A percentile compares a stretch with the other conserved stretches of the same genome.
These are phyloP conservation scores for Schoenoplectus tabernaemontani DNA, from an alignment of 202 grass and related monocot genomes.

Conservation along the genomic window DNA sequence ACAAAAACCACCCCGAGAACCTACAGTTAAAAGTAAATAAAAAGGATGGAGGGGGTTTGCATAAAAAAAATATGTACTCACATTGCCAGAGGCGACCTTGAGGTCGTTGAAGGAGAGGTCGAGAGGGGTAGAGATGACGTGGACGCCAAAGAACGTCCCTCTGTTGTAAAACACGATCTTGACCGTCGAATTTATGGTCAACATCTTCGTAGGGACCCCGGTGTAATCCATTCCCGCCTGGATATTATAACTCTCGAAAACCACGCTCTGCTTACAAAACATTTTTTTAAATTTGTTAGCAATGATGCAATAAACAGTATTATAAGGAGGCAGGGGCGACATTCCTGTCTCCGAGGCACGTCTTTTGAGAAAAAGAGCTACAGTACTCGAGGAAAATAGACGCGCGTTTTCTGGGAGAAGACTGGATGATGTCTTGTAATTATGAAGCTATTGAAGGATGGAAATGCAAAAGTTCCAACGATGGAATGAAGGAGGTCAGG, in stretches of 20 bases:
- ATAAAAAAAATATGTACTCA: conserved; percentile 24
- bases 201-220: conserved; percentile 94
- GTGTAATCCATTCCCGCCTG: conserved; percentile 92
- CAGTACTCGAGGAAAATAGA: not conserved
- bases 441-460: not conserved
- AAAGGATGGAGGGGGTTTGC: not conserved
- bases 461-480: conserved; percentile 7
- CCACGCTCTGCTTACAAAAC: conserved; percentile 46
- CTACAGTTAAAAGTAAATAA: not conserved
- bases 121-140: conserved; percentile 74
- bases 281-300: not conserved
- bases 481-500: not conserved
- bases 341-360: conserved; percentile 1
- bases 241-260: conserved; percentile 90
- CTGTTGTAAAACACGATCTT: conserved; percentile 73
- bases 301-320: no score
- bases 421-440: not conserved
- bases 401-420: not conserved
- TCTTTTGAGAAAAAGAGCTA: conserved; percentile 15
- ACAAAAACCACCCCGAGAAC: not conserved
- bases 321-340: no score
- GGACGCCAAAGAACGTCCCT: conserved; percentile 89
- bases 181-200: conserved; percentile 79
- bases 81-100: conserved; percentile 64
- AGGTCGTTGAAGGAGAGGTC: conserved; percentile 72